phyloP scores from a whole-genome alignment of 306 rosid genomes.

The Morella rubra region DNA sequence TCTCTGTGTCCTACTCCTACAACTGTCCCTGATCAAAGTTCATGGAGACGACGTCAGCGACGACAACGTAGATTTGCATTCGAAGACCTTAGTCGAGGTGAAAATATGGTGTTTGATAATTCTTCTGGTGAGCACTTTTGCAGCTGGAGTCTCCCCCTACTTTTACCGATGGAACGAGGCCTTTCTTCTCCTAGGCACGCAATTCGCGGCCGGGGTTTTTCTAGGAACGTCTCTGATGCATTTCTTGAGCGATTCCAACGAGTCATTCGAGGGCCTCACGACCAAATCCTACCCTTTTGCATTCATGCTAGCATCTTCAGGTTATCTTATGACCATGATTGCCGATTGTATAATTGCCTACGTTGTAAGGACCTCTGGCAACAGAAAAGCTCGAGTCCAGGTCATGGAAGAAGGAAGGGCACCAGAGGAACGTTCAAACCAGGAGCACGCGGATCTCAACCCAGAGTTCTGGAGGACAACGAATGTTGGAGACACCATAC shows the following conservation, averaged over 20 bases:
- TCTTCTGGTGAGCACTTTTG: slow-evolving; percentile 54
- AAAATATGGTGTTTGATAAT: slow-evolving; percentile 76
- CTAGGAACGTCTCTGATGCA: slow-evolving; percentile 73
- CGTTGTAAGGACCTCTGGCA: slow-evolving; percentile 24
- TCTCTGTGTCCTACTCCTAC: slow-evolving; percentile 28
- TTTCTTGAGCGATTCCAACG: slow-evolving; percentile 64
- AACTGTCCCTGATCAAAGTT: slow-evolving; percentile 26
- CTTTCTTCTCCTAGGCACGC: slow-evolving; percentile 69
- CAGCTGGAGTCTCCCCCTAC: slow-evolving; percentile 67
- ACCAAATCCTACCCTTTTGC: slow-evolving; percentile 65
- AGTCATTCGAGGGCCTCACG: slow-evolving; percentile 47
- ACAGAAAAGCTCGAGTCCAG: slow-evolving; percentile 42
- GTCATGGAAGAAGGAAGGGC: slow-evolving; percentile 50
- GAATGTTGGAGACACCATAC: slow-evolving; percentile 59
- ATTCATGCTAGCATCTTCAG: slow-evolving; percentile 65
- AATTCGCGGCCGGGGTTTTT: slow-evolving; percentile 73
- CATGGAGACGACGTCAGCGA: slow-evolving; percentile 37
- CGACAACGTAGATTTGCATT: slow-evolving; percentile 28
- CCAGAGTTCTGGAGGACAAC: slow-evolving; percentile 49
- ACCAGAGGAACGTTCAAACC: slow-evolving; percentile 8
- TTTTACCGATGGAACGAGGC: slow-evolving; percentile 63
- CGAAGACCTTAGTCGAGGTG: slow-evolving; percentile 47
- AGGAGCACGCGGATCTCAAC: slow-evolving; percentile 10
- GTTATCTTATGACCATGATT: slow-evolving; percentile 70
- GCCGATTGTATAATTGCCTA: slow-evolving; percentile 50